Conservation (phyloP, 345 rosid genomes). For the Ceriops zippeliana region DNA sequence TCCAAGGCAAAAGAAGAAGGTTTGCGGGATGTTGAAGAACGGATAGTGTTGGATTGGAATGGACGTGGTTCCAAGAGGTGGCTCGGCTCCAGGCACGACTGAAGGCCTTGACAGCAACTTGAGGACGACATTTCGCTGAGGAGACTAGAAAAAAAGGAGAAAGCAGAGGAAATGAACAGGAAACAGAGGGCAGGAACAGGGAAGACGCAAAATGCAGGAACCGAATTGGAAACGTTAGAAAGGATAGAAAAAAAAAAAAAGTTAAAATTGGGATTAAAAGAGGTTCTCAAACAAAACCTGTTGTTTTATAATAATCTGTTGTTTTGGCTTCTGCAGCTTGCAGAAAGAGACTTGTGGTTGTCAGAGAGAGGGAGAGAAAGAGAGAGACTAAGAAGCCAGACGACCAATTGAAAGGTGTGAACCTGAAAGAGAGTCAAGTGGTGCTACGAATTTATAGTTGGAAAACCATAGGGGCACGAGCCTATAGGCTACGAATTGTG, state of each 20-base stretch:
- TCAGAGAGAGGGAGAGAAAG: background rate
- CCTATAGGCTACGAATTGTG: background rate
- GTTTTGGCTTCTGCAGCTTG: background rate
- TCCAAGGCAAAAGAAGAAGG: background rate
- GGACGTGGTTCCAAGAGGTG: conserved; percentile 35
- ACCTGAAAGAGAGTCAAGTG: conserved; percentile 28
- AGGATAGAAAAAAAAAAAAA: background rate
- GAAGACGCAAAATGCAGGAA: background rate
- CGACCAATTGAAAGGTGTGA: background rate
- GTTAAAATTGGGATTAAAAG: background rate
- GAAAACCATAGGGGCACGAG: background rate
- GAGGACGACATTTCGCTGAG: conserved; percentile 39
- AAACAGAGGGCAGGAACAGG: conserved; percentile 20
- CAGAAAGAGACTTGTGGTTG: background rate
- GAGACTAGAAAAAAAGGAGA: conserved; percentile 6
- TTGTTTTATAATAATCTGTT: background rate
- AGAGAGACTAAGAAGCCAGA: background rate
- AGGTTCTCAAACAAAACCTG: background rate
- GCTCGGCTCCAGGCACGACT: conserved; percentile 48
- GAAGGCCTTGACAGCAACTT: conserved; percentile 43
- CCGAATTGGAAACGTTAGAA: background rate
- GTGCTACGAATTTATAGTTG: conserved; percentile 37
- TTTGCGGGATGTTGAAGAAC: background rate
- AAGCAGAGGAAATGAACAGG: conserved; percentile 12
- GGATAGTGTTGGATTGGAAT: conserved; percentile 11